phyloP scores from a whole-genome alignment of 116 monocot species.

The Dioscorea cayenensis region DNA sequence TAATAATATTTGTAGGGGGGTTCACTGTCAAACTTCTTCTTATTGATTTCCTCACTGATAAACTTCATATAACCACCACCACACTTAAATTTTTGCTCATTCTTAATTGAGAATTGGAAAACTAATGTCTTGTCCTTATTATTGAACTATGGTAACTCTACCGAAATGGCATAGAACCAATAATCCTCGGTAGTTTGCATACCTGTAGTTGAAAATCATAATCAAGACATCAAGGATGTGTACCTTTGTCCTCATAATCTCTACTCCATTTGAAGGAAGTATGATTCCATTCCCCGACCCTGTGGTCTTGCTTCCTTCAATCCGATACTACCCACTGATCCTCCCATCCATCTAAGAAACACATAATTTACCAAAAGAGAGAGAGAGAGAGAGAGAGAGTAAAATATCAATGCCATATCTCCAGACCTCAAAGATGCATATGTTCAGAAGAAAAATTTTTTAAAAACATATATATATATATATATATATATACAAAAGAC shows the following conservation, averaged over 20 bases:
- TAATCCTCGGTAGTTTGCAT: constrained; percentile 67
- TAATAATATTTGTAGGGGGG: constrained; percentile 33
- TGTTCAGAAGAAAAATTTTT: neutral
- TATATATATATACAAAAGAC: neutral
- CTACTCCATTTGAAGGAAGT: constrained; percentile 68
- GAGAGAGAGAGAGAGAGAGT: no score
- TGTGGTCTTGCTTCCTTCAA: constrained; percentile 68
- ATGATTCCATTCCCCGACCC: constrained; percentile 65
- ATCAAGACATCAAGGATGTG: no score
- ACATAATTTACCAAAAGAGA: neutral
- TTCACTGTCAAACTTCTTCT: constrained; percentile 70
- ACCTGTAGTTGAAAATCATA: constrained; percentile 20
- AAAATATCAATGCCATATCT: no score
- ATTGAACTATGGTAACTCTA: constrained; percentile 50
- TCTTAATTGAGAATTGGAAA: constrained; percentile 65
- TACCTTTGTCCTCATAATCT: constrained; percentile 37
- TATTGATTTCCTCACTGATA: constrained; percentile 57
- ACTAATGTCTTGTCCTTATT: constrained; percentile 72
- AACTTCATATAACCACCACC: constrained; percentile 80
- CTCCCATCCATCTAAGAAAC: constrained; percentile 64
- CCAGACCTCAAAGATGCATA: neutral
- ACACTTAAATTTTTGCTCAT: constrained; percentile 77
- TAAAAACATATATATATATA: no score
- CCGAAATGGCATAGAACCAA: constrained; percentile 69
- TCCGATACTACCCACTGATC: constrained; percentile 63